A percentile compares a stretch with the other conserved stretches of the same genome.
These are phyloP conservation scores for Arabidopsis hybrid DNA, from an alignment of 441 rosid genomes.

Conservation along the genomic window DNA sequence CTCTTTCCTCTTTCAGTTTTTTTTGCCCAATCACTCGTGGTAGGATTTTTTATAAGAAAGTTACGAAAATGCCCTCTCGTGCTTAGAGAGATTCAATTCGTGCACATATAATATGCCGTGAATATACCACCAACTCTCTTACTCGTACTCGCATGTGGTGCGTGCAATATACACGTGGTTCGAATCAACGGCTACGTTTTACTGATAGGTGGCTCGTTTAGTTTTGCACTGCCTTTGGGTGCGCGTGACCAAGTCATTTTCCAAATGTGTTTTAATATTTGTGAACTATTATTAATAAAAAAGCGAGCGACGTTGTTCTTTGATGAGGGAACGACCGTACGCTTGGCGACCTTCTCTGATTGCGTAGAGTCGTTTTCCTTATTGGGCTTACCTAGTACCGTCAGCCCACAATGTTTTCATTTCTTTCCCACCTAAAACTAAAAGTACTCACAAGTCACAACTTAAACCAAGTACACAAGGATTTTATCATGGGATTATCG, in stretches of 20 bases:
- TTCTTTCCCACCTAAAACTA: not conserved
- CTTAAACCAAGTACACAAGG: not conserved
- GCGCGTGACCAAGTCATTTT: constrained; percentile 10
- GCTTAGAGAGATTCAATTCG: constrained; percentile 13
- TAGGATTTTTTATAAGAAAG: not conserved
- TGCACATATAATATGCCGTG: constrained; percentile 20
- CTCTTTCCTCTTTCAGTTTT: not conserved
- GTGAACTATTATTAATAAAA: not conserved
- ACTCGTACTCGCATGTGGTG: not conserved
- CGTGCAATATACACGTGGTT: not conserved
- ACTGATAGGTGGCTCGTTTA: not conserved
- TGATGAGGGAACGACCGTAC: constrained; percentile 1
- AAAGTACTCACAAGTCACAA: not conserved
- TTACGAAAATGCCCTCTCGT: constrained; percentile 15
- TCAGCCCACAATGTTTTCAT: not conserved
- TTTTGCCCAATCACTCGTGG: constrained; percentile 2
- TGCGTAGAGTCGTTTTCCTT: constrained; percentile 16
- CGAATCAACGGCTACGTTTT: not conserved
- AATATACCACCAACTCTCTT: constrained; percentile 23
- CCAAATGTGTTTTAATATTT: constrained; percentile 1
- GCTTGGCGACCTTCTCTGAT: constrained; percentile 21
- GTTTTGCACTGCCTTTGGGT: not conserved
- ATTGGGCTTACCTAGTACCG: constrained; percentile 5
- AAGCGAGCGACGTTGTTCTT: constrained; percentile 17
- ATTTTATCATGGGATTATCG: not conserved